These are phyloP conservation scores for Rhizophagus clarus DNA, from an alignment of 192 early-diverging fungal genomes.

Conservation along the genomic window DNA sequence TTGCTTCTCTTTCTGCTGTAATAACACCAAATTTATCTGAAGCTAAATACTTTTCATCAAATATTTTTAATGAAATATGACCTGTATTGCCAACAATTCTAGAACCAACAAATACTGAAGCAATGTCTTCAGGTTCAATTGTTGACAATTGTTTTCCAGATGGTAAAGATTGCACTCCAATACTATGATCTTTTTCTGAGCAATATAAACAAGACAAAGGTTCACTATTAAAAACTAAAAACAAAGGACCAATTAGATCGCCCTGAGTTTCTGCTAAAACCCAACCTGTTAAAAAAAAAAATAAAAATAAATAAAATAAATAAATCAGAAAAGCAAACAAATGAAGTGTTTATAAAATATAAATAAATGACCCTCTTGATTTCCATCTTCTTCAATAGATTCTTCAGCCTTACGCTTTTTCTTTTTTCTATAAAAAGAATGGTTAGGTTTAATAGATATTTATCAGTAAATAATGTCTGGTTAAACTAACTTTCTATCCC, in stretches of 20 bases:
- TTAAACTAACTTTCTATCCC: constrained; percentile 42
- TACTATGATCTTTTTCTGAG: constrained; percentile 31
- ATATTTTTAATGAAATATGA: constrained; percentile 61
- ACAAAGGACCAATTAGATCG: constrained; percentile 71
- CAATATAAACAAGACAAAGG: constrained; percentile 53
- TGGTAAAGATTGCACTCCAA: background rate
- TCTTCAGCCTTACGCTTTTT: constrained; percentile 58
- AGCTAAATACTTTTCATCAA: constrained; percentile 66
- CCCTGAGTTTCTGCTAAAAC: constrained; percentile 56
- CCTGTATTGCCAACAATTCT: constrained; percentile 58
- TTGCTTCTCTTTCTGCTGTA: constrained; percentile 67
- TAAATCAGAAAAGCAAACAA: background rate
- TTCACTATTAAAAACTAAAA: constrained; percentile 66
- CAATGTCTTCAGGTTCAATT: constrained; percentile 54
- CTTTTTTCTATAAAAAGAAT: constrained; percentile 56
- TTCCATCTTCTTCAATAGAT: constrained; percentile 39
- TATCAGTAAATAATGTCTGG: too few species aligned
- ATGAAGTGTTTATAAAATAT: background rate
- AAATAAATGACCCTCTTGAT: constrained; percentile 6
- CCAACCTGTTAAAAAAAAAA: constrained; percentile 63
- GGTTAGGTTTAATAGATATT: background rate
- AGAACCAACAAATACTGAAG: constrained; percentile 71
- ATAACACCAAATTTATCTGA: constrained; percentile 84
- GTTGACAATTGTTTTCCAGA: constrained; percentile 11
- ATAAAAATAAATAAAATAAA: too few species aligned